These are phyloP conservation scores for Venturia pyrina DNA, from an alignment of 2,329 filamentous ascomycete genomes.

Conservation along the genomic window DNA sequence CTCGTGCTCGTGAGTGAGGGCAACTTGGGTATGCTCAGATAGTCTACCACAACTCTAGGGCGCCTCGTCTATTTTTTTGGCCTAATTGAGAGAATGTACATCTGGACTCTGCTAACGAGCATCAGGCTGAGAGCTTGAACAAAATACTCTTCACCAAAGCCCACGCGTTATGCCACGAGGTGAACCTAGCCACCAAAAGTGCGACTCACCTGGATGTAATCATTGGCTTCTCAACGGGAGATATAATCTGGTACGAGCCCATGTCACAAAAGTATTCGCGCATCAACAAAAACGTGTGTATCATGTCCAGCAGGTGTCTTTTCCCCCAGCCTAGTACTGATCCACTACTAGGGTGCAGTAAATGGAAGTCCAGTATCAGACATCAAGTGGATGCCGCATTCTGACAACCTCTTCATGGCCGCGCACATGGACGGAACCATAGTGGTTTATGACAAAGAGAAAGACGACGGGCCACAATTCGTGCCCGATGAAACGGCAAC, in stretches of 20 bases:
- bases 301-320: not conserved
- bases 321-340: not conserved
- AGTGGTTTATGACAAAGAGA: slow-evolving; percentile 95
- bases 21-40: too few species aligned
- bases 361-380: slow-evolving; percentile 76
- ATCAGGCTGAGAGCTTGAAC: slow-evolving; percentile 74
- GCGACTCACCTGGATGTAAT: slow-evolving; percentile 76
- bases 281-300: slow-evolving; percentile 80
- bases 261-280: slow-evolving; percentile 92
- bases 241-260: slow-evolving; percentile 98
- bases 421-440: slow-evolving; percentile 85
- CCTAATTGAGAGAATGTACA: too few species aligned
- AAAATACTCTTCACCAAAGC: slow-evolving; percentile 97
- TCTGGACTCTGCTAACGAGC: not conserved
- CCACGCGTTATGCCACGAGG: slow-evolving; percentile 88
- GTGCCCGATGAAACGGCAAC: slow-evolving; percentile 45
- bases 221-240: slow-evolving; percentile 91
- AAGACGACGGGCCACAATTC: slow-evolving; percentile 69
- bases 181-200: slow-evolving; percentile 75
- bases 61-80: not conserved
- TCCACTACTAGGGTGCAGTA: slow-evolving; percentile 57
- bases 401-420: slow-evolving; percentile 85
- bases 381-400: slow-evolving; percentile 88
- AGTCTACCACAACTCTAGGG: too few species aligned
- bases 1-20: too few species aligned